phyloP scores from a whole-genome alignment of 75 land plant species.

The Cryptomeria japonica region DNA sequence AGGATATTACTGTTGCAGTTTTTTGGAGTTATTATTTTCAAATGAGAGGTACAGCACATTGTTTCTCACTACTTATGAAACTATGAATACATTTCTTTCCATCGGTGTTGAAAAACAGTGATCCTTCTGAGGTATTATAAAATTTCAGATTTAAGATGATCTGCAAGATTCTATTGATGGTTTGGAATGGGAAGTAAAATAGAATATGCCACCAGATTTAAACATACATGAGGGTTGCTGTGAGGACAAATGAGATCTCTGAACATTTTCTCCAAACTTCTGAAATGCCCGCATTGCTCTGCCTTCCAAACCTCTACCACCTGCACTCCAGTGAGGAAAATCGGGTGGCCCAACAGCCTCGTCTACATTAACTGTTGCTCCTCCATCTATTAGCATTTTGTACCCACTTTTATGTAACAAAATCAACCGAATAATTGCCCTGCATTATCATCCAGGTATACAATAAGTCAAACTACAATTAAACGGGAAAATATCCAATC shows the following conservation, averaged over 20 bases:
- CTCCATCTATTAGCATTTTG: conserved; percentile 92
- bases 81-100: not conserved
- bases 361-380: conserved; percentile 60
- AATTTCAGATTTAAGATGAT: not conserved
- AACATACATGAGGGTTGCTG: not conserved
- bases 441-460: conserved; percentile 29
- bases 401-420: conserved; percentile 78
- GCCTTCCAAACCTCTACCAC: conserved; percentile 44
- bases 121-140: not conserved
- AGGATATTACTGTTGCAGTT: not conserved
- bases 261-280: conserved; percentile 72
- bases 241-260: conserved; percentile 11
- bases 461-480: not conserved
- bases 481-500: not conserved
- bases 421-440: conserved; percentile 78
- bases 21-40: not conserved
- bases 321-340: not conserved
- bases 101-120: not conserved
- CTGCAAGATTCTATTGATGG: not conserved
- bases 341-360: conserved; percentile 13
- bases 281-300: conserved; percentile 79
- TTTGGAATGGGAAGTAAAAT: not conserved
- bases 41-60: not conserved
- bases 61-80: not conserved
- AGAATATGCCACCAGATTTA: conserved; percentile 1